Evolutionary conservation across 306 rosid species (phyloP).

Genomic region (Rubus parviflorus): DNA sequence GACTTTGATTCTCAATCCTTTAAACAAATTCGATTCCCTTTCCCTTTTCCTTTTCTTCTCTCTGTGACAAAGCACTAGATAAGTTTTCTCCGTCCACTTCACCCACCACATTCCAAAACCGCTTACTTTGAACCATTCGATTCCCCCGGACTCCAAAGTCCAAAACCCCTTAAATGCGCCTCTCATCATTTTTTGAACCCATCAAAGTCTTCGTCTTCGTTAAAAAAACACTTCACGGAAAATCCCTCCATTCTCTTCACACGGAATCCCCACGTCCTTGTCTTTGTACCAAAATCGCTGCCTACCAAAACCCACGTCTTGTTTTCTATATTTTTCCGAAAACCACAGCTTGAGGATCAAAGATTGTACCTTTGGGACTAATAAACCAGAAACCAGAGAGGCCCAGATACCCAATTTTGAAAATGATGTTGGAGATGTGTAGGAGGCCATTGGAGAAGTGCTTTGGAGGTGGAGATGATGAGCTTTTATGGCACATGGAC

Average conservation of each 20-base stretch:
- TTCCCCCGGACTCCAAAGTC: neutral
- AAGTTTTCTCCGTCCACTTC: constrained; percentile 10
- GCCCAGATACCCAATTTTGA: neutral
- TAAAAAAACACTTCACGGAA: neutral
- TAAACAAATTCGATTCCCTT: neutral
- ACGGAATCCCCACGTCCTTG: constrained; percentile 51
- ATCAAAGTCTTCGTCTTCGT: constrained; percentile 3
- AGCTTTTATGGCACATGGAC: constrained; percentile 82
- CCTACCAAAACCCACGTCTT: constrained; percentile 27
- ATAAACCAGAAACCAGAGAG: neutral
- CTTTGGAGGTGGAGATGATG: constrained; percentile 58
- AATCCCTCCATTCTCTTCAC: constrained; percentile 14
- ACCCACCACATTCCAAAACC: neutral
- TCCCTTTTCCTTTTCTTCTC: neutral
- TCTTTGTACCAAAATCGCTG: constrained; percentile 18
- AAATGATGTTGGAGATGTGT: constrained; percentile 61
- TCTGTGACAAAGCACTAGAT: constrained; percentile 5
- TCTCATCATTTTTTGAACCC: neutral
- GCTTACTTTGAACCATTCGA: neutral
- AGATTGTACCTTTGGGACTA: neutral
- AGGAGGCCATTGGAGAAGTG: constrained; percentile 56
- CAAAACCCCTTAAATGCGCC: neutral
- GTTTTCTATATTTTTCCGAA: neutral
- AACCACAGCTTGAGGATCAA: neutral
- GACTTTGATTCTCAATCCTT: neutral